Evolutionary conservation across 148 eudicot genomes (phyloP), one percentile per base, ranked within the genome.

Genomic region (Chenopodium quinoa): DNA sequence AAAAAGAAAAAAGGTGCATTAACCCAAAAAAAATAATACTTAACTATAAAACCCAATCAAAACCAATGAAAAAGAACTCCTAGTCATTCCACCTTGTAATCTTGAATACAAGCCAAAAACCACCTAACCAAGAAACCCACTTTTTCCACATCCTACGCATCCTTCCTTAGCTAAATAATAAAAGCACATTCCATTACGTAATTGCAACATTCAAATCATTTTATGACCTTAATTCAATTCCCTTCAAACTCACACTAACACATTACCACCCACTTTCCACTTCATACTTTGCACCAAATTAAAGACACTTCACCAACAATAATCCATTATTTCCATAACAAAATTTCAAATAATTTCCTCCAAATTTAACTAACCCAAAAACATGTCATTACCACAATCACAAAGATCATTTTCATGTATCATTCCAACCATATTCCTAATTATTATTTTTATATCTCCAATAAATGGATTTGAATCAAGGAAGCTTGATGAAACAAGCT

Each of bases 101-200:
- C 77, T 34, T 75, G 52, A 66, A 65, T 73, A 65, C 54, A 64
- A 23, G 34, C 78, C 82, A 83, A 78, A 79, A 31, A 50, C 67
- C 19, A 78, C 82, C 85, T 73, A 83, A 83, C 75, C 67, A 44
- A 75, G 19, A 27, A 70, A 66, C 76, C 71, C 68, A 32, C 86
- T 75, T 80, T 83, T 58, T 60, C 86, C 23, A 34, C 79, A 52
- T 83, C 82, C 85, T 79, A 79, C 75, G 85, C 85, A 75, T 81
- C 74, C 75, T 81, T 81, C 6, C 9, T 20, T 69, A 37, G 62
- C 44, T 40, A 40, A 40, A 40, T 40, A 40, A 56, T 56, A 52
- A 14, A 54, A 31, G 66, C 47, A 46, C 78, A 60, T 71, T 72
- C 67, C 16, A 52, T 75, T 75, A 83, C 83, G 79, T 79, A 75